phyloP scores from a whole-genome alignment of 2,329 filamentous ascomycete species.

The Chaetomiaceae sp. region DNA sequence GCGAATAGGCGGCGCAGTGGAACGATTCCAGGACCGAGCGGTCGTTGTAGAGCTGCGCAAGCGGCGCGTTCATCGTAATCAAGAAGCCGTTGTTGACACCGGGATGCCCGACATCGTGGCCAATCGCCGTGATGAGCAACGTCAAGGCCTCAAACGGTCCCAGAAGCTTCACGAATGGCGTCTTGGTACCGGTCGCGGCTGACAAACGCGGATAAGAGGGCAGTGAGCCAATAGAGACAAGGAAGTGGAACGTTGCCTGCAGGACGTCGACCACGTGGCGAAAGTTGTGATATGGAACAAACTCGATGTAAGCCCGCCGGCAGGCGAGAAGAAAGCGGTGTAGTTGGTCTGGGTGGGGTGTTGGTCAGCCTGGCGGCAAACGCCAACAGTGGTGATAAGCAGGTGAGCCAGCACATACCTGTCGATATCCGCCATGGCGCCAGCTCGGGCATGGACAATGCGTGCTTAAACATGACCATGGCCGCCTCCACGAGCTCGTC shows the following conservation, averaged over 20 bases:
- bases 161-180: conserved; percentile 68
- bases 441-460: conserved; percentile 72
- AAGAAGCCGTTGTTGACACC: conserved; percentile 98
- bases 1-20: conserved; percentile 93
- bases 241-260: conserved; percentile 86
- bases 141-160: conserved; percentile 82
- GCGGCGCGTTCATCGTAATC: conserved; percentile 80
- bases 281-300: conserved; percentile 97
- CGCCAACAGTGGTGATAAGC: not conserved
- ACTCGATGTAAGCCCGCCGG: conserved; percentile 89
- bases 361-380: not conserved
- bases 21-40: conserved; percentile 95
- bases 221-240: conserved; percentile 71
- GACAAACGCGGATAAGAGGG: conserved; percentile 53
- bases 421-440: conserved; percentile 72
- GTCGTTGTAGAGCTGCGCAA: conserved; percentile 95
- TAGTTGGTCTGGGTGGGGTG: conserved; percentile 58
- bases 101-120: conserved; percentile 94
- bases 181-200: conserved; percentile 37
- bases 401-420: conserved; percentile 42
- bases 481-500: conserved; percentile 84
- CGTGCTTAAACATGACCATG: conserved; percentile 85
- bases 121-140: conserved; percentile 89
- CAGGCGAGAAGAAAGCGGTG: conserved; percentile 82
- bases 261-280: conserved; percentile 94